Evolutionary conservation across 2,329 filamentous ascomycete genomes (phyloP), one percentile per base, ranked within the genome.

Genomic region (Stagonosporopsis vannaccii): DNA sequence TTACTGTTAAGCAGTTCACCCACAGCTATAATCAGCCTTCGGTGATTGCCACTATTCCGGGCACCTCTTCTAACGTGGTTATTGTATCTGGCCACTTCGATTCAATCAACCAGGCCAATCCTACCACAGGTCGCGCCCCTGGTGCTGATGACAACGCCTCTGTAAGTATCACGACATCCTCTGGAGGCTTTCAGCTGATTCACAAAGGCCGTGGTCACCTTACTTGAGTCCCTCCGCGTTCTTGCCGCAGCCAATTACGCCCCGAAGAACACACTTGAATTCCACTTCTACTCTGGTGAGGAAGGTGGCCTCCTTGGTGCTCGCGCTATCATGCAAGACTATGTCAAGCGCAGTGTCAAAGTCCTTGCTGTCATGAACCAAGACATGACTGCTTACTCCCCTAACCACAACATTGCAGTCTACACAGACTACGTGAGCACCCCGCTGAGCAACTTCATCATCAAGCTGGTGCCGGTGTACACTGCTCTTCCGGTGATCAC

Each of bases 311-410:
- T 96, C 41, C 83, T 95, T 6, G 92, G 92, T 53, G 92, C 89
- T 69, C 91, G 96, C 75, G 92, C 89, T 51, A 89, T 97, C 74
- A 97, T 96, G 80, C 82, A 84, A 42, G 78, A 84, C 12, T 97
- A 97, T 70, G 87, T 89, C 75, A 85, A 87, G 72, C 52, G 51
- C 20, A 23, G 35, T 20, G 52, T 53, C 32, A 56, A 92, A 61
- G 84, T 97, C 75, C 94, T 92, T 79, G 92, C 93, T 25, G 96
- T 97, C 92, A 84, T 97, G 53, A 92, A 97, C 79, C 93, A 97
- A 77, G 93, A 97, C 77, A 97, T 97, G 93, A 65, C 62, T 2
- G 92, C 93, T 12, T 97, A 89, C 73, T 84, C 83, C 47, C 80
- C 97, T 66, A 97, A 92, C 2, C 81, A 83, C 13, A 97, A 59